Base-by-base conservation (phyloP, 2,329 filamentous ascomycete species). In the Massarina eburnea region DNA sequence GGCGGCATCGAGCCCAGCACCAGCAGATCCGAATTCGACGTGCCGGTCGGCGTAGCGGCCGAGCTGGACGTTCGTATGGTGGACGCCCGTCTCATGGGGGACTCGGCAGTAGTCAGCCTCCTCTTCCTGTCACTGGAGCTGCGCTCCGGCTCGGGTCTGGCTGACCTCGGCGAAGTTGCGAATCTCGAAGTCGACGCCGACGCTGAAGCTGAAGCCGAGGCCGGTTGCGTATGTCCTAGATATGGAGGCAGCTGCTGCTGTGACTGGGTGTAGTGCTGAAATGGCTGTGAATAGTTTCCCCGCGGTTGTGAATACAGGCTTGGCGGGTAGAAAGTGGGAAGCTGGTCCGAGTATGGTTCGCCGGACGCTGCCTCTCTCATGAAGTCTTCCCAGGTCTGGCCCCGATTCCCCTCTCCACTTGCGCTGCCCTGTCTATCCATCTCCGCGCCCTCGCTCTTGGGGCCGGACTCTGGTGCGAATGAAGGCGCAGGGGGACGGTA, bases 381-480 rank as follows among this genome's bases (percentile, higher is more conserved):
- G 42, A 70, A 70, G 53, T 68, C 66, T 30, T 62, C 52, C 67
- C 67, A 70, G 29, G 67, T 67, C 49, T 70, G 61, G 24, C 64
- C 58, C 14, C 56, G 59, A 27, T 50, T 52, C 14, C 41, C 43
- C 17, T 54, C 41, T n/a, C n/a, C n/a, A n/a, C n/a, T n/a, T n/a
- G n/a, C n/a, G n/a, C n/a, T n/a, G n/a, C n/a, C n/a, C n/a, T n/a
- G n/a, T n/a, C n/a, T n/a, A n/a, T n/a, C n/a, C n/a, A n/a, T n/a
- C n/a, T n/a, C n/a, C n/a, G n/a, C n/a, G n/a, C n/a, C n/a, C n/a
- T n/a, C n/a, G n/a, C n/a, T n/a, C n/a, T n/a, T n/a, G n/a, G n/a
- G n/a, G n/a, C n/a, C n/a, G n/a, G n/a, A n/a, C n/a, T n/a, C n/a
- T n/a, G n/a, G n/a, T n/a, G n/a, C n/a, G n/a, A n/a, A n/a, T n/a